These are phyloP conservation scores for Kwoniella sp. DNA, from an alignment of 768 basidiomycete species.

Conservation along the genomic window DNA sequence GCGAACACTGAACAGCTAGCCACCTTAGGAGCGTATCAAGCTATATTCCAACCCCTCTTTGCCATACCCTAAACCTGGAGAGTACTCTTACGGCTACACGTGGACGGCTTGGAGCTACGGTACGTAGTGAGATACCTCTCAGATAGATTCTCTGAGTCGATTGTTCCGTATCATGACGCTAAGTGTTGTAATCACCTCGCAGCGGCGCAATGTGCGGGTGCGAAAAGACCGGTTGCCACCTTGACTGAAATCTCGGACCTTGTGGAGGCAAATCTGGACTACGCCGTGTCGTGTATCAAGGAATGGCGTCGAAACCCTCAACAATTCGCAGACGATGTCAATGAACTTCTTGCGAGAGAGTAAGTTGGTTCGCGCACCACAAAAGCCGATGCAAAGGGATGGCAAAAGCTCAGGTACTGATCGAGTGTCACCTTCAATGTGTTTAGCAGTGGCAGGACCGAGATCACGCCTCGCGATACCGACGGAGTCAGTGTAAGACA, in stretches of 20 bases:
- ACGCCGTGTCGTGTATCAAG: not conserved
- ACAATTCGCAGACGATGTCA: not conserved
- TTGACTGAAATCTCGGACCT: not conserved
- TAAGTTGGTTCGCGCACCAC: too few relatives aligned
- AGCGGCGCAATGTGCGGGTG: not conserved
- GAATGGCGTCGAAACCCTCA: not conserved
- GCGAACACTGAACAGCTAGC: too few relatives aligned
- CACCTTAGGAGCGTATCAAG: too few relatives aligned
- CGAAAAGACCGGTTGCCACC: not conserved
- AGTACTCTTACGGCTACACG: not conserved
- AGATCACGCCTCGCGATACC: too few relatives aligned
- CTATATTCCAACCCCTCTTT: not conserved
- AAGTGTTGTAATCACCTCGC: too few relatives aligned
- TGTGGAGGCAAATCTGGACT: not conserved
- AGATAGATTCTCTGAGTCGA: too few relatives aligned
- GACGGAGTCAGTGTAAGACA: too few relatives aligned
- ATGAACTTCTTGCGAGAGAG: not conserved
- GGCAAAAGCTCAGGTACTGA: too few relatives aligned
- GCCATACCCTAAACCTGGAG: not conserved
- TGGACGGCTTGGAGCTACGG: conserved; percentile 3
- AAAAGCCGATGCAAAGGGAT: too few relatives aligned
- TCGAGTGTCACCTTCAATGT: too few relatives aligned
- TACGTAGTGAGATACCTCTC: too few relatives aligned
- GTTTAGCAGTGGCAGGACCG: too few relatives aligned
- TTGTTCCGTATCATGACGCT: not conserved